These are phyloP conservation scores for Phytomonas francai DNA, from an alignment of 208 protist species.

Conservation along the genomic window DNA sequence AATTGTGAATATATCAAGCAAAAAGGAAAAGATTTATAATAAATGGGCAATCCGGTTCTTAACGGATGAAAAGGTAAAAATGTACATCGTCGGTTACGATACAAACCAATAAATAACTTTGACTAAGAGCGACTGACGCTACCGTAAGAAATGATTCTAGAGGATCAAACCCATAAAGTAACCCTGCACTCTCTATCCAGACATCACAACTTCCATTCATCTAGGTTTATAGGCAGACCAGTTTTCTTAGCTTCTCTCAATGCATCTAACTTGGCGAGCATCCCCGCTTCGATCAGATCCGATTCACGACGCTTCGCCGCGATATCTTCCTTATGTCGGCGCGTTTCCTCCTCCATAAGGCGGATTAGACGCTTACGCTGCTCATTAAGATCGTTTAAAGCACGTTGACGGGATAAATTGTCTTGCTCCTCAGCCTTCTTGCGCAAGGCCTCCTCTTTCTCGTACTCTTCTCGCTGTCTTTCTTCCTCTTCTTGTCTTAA, in stretches of 20 bases:
- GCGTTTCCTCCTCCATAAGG: constrained; percentile 46
- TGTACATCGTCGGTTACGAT: neutral
- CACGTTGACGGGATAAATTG: constrained; percentile 33
- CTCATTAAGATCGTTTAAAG: constrained; percentile 49
- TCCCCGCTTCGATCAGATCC: constrained; percentile 80
- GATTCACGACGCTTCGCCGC: constrained; percentile 75
- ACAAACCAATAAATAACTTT: constrained; percentile 3
- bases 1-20: constrained; percentile 6
- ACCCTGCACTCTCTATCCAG: neutral
- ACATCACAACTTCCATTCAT: constrained; percentile 71
- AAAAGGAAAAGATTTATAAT: neutral
- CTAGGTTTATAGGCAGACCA: constrained; percentile 71
- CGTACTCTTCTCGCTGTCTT: constrained; percentile 16
- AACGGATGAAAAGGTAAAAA: neutral
- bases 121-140: neutral
- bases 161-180: constrained; percentile 1
- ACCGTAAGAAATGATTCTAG: neutral
- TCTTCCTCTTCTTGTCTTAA: constrained; percentile 33
- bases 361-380: constrained; percentile 57
- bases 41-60: constrained; percentile 2
- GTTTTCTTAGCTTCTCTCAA: constrained; percentile 66
- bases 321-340: constrained; percentile 61
- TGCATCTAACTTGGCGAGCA: constrained; percentile 83
- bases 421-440: constrained; percentile 34
- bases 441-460: constrained; percentile 31